Percentiles rank a stretch among this genome's conserved stretches.
Conservation (phyloP, 345 rosid species). For the Hirschfeldia incana region DNA sequence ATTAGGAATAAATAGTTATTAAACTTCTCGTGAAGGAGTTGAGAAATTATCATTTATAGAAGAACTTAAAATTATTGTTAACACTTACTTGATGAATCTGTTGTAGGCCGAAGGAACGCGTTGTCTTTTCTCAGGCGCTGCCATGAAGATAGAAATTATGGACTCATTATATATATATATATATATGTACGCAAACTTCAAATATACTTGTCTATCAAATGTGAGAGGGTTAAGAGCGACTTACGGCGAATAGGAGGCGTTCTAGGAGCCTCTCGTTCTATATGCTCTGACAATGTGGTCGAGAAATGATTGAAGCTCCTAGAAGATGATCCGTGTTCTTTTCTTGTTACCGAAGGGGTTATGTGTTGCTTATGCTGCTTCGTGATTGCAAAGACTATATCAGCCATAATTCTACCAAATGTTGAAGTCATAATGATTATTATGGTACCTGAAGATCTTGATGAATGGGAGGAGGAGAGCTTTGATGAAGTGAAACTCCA, state of each 20-base stretch:
- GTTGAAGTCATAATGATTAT: neutral
- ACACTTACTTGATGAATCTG: conserved; percentile 84
- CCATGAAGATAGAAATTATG: conserved; percentile 8
- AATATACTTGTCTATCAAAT: neutral
- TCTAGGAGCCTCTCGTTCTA: conserved; percentile 61
- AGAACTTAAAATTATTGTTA: neutral
- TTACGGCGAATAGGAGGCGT: conserved; percentile 82
- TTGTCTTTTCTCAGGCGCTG: conserved; percentile 97
- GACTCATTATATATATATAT: neutral
- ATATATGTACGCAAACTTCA: neutral
- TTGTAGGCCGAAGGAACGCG: conserved; percentile 99
- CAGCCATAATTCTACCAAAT: neutral
- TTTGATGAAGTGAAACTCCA: conserved; percentile 62
- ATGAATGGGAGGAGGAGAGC: conserved; percentile 49
- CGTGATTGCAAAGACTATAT: conserved; percentile 12
- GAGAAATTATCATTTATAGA: neutral
- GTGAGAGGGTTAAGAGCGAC: conserved; percentile 27
- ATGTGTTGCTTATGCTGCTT: conserved; percentile 59
- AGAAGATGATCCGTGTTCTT: conserved; percentile 66
- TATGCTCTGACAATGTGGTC: conserved; percentile 45
- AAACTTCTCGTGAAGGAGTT: neutral
- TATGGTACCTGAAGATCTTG: conserved; percentile 55
- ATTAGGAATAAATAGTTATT: neutral
- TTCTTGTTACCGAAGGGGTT: conserved; percentile 48
- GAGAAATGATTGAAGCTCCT: conserved; percentile 32